Conservation (phyloP, 2,329 filamentous ascomycete genomes). For the Trichoderma sp. region DNA sequence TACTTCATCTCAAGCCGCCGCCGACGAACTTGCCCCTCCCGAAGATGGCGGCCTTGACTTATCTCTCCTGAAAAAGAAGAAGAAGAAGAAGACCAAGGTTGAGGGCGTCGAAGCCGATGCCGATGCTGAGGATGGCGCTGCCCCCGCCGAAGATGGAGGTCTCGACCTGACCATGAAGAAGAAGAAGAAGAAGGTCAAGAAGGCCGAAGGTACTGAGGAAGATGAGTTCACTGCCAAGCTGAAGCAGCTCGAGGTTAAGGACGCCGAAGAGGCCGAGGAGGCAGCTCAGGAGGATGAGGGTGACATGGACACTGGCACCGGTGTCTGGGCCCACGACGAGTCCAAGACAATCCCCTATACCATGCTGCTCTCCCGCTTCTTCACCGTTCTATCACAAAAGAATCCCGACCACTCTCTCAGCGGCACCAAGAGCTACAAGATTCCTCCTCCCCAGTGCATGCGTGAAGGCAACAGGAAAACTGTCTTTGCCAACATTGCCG, state of each 20-base stretch:
- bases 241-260: slow-evolving; percentile 65
- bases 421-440: slow-evolving; percentile 96
- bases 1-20: slow-evolving; percentile 44
- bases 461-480: slow-evolving; percentile 99
- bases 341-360: slow-evolving; percentile 79
- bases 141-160: slow-evolving; percentile 45
- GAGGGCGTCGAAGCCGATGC: slow-evolving; percentile 48
- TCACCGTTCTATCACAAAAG: slow-evolving; percentile 89
- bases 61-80: slow-evolving; percentile 86
- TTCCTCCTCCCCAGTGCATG: slow-evolving; percentile 95
- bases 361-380: slow-evolving; percentile 87
- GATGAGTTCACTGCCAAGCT: slow-evolving; percentile 63
- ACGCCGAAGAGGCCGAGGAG: slow-evolving; percentile 59
- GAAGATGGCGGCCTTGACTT: slow-evolving; percentile 58
- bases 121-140: slow-evolving; percentile 43
- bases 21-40: slow-evolving; percentile 47
- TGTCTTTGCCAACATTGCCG: slow-evolving; percentile 97
- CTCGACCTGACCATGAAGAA: slow-evolving; percentile 65
- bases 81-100: slow-evolving; percentile 51
- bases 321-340: slow-evolving; percentile 85
- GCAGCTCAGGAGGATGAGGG: slow-evolving; percentile 60
- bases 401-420: slow-evolving; percentile 93
- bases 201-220: slow-evolving; percentile 60
- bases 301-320: slow-evolving; percentile 84
- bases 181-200: slow-evolving; percentile 80